Evolutionary conservation across 75 land plant species (phyloP).

Genomic region (Gnetum montanum): DNA sequence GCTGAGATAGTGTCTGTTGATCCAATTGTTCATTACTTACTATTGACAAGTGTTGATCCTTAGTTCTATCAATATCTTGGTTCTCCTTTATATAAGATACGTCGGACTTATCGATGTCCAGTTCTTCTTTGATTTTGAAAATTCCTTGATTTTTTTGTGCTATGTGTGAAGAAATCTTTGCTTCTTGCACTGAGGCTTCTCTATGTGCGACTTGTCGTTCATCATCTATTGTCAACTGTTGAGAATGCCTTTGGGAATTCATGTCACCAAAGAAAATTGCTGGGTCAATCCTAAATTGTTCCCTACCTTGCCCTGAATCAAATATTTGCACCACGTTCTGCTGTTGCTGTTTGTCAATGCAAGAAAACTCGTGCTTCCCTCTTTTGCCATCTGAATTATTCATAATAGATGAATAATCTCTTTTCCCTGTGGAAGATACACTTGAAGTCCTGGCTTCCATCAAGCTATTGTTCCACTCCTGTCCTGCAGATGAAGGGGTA

Average conservation of each 20-base stretch:
- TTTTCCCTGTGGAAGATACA: constrained; percentile 36
- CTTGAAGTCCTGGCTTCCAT: constrained; percentile 16
- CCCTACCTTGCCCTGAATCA: constrained; percentile 25
- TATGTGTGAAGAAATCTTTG: constrained; percentile 20
- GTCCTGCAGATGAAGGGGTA: constrained; percentile 19
- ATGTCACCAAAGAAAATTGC: constrained; percentile 28
- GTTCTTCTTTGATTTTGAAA: constrained; percentile 41
- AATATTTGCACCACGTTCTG: constrained; percentile 27
- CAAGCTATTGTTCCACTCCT: constrained; percentile 28
- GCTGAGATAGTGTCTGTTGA: constrained; percentile 20
- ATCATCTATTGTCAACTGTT: constrained; percentile 9
- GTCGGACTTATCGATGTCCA: constrained; percentile 13
- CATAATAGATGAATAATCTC: constrained; percentile 37
- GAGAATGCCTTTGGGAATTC: constrained; percentile 26
- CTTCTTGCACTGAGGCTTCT: constrained; percentile 27
- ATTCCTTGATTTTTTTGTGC: constrained; percentile 24
- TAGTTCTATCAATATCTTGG: constrained; percentile 20
- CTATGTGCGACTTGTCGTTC: constrained; percentile 9
- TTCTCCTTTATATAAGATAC: constrained; percentile 11
- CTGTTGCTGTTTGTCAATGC: constrained; percentile 30
- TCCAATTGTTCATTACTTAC: constrained; percentile 19
- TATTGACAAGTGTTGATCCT: constrained; percentile 15
- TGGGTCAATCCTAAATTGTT: constrained; percentile 41
- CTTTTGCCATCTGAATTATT: constrained; percentile 32
- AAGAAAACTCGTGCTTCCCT: constrained; percentile 21